Evolutionary conservation across 1,284 basidiomycete genomes (phyloP).

Genomic region (Tylopilus orsonianus): DNA sequence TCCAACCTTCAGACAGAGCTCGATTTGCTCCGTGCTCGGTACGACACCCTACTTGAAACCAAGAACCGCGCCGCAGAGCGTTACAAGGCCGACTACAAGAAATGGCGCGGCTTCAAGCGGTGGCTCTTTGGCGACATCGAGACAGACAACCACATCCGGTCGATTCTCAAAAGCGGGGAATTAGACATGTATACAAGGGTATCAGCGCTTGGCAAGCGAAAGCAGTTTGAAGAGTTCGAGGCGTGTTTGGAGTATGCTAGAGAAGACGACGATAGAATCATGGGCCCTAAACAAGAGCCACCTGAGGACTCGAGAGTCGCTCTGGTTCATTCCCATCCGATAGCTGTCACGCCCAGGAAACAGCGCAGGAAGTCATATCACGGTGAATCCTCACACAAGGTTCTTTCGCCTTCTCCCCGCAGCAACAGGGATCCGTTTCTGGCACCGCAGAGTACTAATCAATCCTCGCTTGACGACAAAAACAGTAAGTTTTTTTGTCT

Average conservation of each 20-base stretch:
- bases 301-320: conserved; percentile 1
- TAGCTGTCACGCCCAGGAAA: background rate
- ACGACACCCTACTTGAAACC: conserved; percentile 41
- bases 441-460: background rate
- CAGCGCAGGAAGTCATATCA: conserved; percentile 23
- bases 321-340: conserved; percentile 1
- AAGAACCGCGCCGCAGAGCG: conserved; percentile 42
- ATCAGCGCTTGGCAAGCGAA: conserved; percentile 32
- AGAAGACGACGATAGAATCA: conserved; percentile 4
- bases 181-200: conserved; percentile 5
- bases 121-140: conserved; percentile 43
- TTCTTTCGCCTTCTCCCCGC: conserved; percentile 7
- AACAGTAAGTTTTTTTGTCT: conserved; percentile 13
- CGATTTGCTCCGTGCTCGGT: conserved; percentile 38
- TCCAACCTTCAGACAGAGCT: conserved; percentile 37
- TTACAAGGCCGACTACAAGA: conserved; percentile 49
- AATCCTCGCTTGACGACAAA: background rate
- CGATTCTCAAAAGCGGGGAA: conserved; percentile 18
- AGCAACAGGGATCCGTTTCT: conserved; percentile 13
- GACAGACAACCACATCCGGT: conserved; percentile 22
- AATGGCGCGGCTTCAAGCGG: conserved; percentile 46
- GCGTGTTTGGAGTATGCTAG: conserved; percentile 9
- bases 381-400: conserved; percentile 8
- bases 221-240: conserved; percentile 25
- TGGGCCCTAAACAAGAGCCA: conserved; percentile 7